Percentiles rank a stretch among this genome's conserved stretches.
Evolutionary conservation across 768 basidiomycete genomes (phyloP).

Genomic region (Auricularia cornea): DNA sequence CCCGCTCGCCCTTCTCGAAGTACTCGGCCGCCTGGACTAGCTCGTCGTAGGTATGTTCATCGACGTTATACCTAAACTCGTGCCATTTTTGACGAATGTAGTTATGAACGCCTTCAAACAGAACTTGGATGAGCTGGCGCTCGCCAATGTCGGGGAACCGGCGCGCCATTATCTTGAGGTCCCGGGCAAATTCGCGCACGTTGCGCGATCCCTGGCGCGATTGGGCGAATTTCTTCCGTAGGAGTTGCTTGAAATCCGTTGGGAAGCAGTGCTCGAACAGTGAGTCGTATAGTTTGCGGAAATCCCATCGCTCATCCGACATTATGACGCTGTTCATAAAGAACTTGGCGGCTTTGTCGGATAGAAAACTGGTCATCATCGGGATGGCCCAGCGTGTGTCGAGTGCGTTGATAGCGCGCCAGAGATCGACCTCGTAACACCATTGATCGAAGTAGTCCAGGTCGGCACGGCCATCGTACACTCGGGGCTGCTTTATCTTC

Average conservation of each 20-base stretch:
- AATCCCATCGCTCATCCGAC: constrained; percentile 18
- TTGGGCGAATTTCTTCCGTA: constrained; percentile 15
- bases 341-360: constrained; percentile 23
- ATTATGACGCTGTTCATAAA: constrained; percentile 23
- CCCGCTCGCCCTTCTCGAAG: constrained; percentile 24
- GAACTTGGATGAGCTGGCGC: constrained; percentile 20
- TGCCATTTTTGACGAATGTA: constrained; percentile 24
- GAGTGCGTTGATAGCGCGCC: not conserved
- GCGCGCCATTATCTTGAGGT: constrained; percentile 25
- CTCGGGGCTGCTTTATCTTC: constrained; percentile 2
- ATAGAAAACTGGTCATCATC: constrained; percentile 17
- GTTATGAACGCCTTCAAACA: constrained; percentile 26
- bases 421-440: not conserved
- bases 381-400: not conserved
- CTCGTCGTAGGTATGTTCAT: constrained; percentile 16
- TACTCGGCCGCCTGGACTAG: constrained; percentile 21
- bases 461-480: constrained; percentile 1
- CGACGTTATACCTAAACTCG: constrained; percentile 20
- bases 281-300: constrained; percentile 23
- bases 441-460: not conserved
- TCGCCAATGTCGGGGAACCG: constrained; percentile 25
- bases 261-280: constrained; percentile 35
- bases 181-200: constrained; percentile 25
- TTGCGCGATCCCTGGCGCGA: constrained; percentile 19
- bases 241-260: constrained; percentile 17